A percentile compares a stretch with the other conserved stretches of the same genome.
phyloP scores from a whole-genome alignment of 75 land plant genomes.

The Azolla pinnata region DNA sequence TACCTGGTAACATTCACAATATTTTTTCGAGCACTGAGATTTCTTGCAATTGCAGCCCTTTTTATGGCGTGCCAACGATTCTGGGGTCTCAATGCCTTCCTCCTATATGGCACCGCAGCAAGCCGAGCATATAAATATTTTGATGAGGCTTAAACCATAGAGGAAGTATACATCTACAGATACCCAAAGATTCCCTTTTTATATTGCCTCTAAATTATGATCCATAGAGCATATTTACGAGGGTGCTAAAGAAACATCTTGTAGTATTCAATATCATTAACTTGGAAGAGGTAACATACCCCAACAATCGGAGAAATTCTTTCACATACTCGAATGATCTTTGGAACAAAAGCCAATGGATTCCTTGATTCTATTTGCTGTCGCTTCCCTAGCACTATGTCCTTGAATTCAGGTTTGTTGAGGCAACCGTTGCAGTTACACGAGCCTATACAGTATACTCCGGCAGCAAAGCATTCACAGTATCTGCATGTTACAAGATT shows the following conservation, averaged over 20 bases:
- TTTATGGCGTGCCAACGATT: constrained; percentile 60
- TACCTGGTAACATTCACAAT: constrained; percentile 42
- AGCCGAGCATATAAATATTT: too few species aligned
- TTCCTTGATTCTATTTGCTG: constrained; percentile 33
- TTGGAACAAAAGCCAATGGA: constrained; percentile 35
- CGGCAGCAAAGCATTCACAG: constrained; percentile 40
- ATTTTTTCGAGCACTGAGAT: constrained; percentile 33
- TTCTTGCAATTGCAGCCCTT: constrained; percentile 40
- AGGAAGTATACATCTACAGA: too few species aligned
- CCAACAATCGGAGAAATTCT: constrained; percentile 33
- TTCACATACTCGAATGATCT: constrained; percentile 29
- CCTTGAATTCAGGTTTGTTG: constrained; percentile 33
- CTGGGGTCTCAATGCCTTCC: constrained; percentile 48
- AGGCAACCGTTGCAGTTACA: constrained; percentile 28
- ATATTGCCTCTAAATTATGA: too few species aligned
- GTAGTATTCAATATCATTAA: too few species aligned
- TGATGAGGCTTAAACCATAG: too few species aligned
- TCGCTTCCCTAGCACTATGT: constrained; percentile 20
- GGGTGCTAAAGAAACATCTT: too few species aligned
- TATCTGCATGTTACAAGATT: too few species aligned
- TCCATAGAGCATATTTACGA: too few species aligned
- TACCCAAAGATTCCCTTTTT: too few species aligned
- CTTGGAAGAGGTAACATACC: too few species aligned
- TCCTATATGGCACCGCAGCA: too few species aligned
- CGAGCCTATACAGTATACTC: constrained; percentile 25